Percentiles rank a stretch among this genome's conserved stretches.
Conservation (phyloP, 179 eudicot genomes). For the Corrigiola litoralis region DNA sequence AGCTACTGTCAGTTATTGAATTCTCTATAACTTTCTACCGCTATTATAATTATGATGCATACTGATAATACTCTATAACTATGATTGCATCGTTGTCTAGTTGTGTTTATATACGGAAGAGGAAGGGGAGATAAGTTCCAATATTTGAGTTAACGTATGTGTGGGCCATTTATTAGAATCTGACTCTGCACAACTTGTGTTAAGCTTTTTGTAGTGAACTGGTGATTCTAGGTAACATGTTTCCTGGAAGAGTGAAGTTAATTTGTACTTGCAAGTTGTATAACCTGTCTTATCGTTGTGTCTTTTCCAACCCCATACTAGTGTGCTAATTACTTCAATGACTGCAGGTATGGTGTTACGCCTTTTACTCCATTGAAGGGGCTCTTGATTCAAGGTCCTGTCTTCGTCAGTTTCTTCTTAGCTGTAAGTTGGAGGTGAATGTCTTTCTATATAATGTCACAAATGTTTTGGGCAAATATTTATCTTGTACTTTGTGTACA, state of each 20-base stretch:
- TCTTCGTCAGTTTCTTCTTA: conserved; percentile 76
- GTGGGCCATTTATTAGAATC: too few relatives aligned
- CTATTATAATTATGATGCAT: too few relatives aligned
- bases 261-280: not conserved
- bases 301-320: not conserved
- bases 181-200: not conserved
- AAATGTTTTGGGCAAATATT: conserved; percentile 2
- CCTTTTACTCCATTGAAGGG: conserved; percentile 82
- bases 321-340: conserved; percentile 6
- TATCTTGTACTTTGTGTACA: conserved; percentile 21
- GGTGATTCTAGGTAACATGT: not conserved
- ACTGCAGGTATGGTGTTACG: conserved; percentile 72
- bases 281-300: not conserved
- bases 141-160: too few relatives aligned
- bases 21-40: too few relatives aligned
- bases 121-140: too few relatives aligned
- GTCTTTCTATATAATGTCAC: conserved; percentile 3
- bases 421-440: conserved; percentile 58
- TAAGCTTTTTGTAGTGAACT: not conserved
- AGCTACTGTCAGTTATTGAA: too few relatives aligned
- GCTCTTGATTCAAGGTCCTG: conserved; percentile 65
- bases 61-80: too few relatives aligned
- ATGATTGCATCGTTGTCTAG: too few relatives aligned
- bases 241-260: not conserved
- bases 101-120: too few relatives aligned